A percentile compares a stretch with the other conserved stretches of the same genome.
These are phyloP conservation scores for Cytospora piceicola DNA, from an alignment of 2,329 filamentous ascomycete species.

Conservation along the genomic window DNA sequence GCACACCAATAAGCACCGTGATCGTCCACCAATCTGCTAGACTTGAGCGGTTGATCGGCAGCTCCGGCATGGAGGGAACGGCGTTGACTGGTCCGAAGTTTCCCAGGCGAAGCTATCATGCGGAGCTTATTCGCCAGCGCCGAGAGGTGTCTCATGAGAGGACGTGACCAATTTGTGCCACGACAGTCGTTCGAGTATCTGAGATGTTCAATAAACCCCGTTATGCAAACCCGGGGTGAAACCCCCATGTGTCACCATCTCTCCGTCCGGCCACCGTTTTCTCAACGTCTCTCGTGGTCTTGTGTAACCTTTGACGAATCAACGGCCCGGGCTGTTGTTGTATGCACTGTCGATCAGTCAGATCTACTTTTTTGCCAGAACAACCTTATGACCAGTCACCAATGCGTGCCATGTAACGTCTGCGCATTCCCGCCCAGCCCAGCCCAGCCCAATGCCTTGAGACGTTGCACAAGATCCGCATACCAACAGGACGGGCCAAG, in stretches of 20 bases:
- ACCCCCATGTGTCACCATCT: neutral
- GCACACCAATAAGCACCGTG: neutral
- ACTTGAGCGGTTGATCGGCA: neutral
- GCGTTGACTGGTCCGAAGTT: neutral
- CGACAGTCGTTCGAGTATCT: neutral
- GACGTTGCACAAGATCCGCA: conserved; percentile 1
- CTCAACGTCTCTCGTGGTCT: neutral
- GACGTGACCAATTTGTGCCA: neutral
- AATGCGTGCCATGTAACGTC: neutral
- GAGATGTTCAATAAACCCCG: neutral
- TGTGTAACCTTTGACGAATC: neutral
- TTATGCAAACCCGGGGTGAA: neutral
- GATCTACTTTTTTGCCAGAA: neutral
- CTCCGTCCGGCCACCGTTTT: conserved; percentile 1
- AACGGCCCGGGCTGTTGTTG: no score
- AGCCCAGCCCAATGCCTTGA: neutral
- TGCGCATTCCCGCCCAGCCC: neutral
- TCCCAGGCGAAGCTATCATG: neutral
- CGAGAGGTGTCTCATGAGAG: neutral
- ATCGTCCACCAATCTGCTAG: neutral
- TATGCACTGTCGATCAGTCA: neutral
- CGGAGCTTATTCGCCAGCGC: neutral
- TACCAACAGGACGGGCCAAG: neutral
- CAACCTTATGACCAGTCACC: neutral
- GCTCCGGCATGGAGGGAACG: conserved; percentile 1